Base-by-base conservation (phyloP, 1,139 yeast genomes). In the Taphrina wiesneri region DNA sequence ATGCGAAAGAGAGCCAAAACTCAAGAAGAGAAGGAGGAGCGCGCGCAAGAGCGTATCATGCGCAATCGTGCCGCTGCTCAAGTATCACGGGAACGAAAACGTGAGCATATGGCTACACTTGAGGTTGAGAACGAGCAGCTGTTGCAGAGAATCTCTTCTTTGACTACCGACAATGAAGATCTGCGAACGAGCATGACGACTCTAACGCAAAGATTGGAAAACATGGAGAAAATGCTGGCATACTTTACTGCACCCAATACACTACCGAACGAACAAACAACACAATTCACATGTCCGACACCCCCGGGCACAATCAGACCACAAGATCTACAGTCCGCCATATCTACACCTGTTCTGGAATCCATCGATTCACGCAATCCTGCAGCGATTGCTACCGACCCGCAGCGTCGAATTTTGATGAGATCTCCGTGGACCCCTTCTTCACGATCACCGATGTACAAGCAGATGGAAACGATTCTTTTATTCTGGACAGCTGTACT, bases 11-110 rank as follows among this genome's bases (percentile, higher is more conserved):
- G 98, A 72, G 99, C 99, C 11, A 90, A 89, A 80, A 93, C 99
- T 51, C 85, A 89, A 73, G 97, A 92, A 77, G 99, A 93, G 79
- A 93, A 92, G 79, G 98, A 93, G 77, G 97, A 92, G 78, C 87
- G 99, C 70, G 84, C 97, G 65, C 85, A 92, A 64, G 98, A 93
- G 78, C 82, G 99, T 68, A 91, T 93, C 66, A 81, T 93, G 75
- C 84, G 99, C 75, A 93, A 93, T 77, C 85, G 99, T 74, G 88
- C 93, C 75, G 98, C 99, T 26, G 99, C 99, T 56, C 98, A 93
- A 76, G 96, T 96, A 59, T 89, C 96, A 36, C 85, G 99, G 71
- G 99, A 93, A 75, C 92, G 92, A 85, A 93, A 93, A 83, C 85
- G 98, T 75, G 85, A 86, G 75, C 96, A 92, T 75, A 88, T 93